Conservation (phyloP, 2,329 filamentous ascomycete genomes). For the Colletotrichum spaethianum region DNA sequence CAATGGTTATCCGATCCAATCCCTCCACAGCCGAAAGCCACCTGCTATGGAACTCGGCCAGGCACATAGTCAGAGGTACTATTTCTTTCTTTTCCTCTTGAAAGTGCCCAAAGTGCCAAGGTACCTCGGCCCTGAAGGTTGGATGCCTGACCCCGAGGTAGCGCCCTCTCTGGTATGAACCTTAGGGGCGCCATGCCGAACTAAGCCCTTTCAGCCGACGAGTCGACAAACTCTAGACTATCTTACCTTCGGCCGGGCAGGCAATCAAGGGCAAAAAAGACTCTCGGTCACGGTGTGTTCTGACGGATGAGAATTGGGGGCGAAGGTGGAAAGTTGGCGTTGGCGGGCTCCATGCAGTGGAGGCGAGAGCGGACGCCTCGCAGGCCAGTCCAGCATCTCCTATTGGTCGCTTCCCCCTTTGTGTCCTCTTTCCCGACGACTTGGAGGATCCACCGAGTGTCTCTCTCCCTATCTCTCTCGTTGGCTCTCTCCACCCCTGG, state of each 20-base stretch:
- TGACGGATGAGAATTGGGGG: background rate
- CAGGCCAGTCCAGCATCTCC: background rate
- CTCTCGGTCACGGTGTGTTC: background rate
- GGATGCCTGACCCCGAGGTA: background rate
- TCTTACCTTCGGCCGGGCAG: constrained; percentile 8
- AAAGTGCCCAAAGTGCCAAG: background rate
- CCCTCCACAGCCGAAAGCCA: background rate
- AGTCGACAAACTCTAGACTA: constrained; percentile 19
- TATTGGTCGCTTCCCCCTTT: constrained; percentile 2
- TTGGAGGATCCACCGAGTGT: constrained; percentile 9
- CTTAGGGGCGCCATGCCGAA: background rate
- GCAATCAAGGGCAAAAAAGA: background rate
- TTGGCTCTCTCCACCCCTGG: constrained; percentile 18
- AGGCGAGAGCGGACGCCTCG: constrained; percentile 3
- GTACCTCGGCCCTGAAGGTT: background rate
- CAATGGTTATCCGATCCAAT: background rate
- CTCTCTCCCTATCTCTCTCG: background rate
- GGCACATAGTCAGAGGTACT: background rate
- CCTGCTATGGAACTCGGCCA: background rate
- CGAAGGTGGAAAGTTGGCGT: background rate
- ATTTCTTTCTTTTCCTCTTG: background rate
- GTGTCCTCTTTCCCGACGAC: background rate
- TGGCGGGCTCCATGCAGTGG: background rate
- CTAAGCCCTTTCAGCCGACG: background rate
- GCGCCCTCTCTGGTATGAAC: constrained; percentile 3